phyloP scores from a whole-genome alignment of 805 yeast genomes.

The Sungouiozyma ichnusensis region DNA sequence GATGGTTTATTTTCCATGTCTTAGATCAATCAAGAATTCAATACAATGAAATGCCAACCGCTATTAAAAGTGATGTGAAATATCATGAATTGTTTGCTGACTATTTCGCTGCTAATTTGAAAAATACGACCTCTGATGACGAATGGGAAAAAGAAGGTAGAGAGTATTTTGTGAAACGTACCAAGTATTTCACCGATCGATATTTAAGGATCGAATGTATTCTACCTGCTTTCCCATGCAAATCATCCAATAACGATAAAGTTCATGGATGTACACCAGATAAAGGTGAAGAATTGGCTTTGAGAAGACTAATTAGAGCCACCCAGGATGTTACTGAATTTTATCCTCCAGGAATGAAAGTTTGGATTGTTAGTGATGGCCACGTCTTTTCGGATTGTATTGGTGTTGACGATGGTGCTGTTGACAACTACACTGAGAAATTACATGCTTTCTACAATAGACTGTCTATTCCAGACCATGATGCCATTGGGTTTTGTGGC shows the following conservation, averaged over 20 bases:
- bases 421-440: conserved; percentile 37
- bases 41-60: conserved; percentile 12
- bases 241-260: conserved; percentile 46
- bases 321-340: conserved; percentile 28
- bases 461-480: conserved; percentile 25
- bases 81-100: conserved; percentile 30
- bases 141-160: conserved; percentile 41
- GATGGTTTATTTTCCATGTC: conserved; percentile 32
- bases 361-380: conserved; percentile 53
- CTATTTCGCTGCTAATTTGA: conserved; percentile 37
- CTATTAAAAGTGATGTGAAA: conserved; percentile 2
- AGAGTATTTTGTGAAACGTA: conserved; percentile 33
- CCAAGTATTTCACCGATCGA: conserved; percentile 40
- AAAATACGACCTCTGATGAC: conserved; percentile 38
- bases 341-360: conserved; percentile 45
- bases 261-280: conserved; percentile 43
- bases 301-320: conserved; percentile 30
- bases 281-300: conserved; percentile 40
- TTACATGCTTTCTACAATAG: conserved; percentile 35
- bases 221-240: conserved; percentile 57
- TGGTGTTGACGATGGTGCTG: conserved; percentile 48
- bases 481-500: conserved; percentile 33
- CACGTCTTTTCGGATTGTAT: conserved; percentile 58
- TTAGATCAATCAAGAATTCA: conserved; percentile 29
- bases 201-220: conserved; percentile 42